Percentiles rank a stretch among this genome's conserved stretches.
These are phyloP conservation scores for Salix dunnii DNA, from an alignment of 345 rosid genomes.

Conservation along the genomic window DNA sequence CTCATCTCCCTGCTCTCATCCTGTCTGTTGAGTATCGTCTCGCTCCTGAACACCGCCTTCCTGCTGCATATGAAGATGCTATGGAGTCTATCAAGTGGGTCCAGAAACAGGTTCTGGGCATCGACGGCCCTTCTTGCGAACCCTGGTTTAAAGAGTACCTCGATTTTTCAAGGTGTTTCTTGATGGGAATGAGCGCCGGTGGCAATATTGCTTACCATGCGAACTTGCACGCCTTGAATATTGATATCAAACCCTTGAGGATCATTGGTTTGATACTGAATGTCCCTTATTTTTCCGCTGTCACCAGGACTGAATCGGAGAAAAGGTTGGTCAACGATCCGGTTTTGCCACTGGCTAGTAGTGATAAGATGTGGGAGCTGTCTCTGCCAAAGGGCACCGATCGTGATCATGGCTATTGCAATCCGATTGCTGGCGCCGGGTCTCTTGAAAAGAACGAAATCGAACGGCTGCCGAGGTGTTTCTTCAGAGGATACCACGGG, in stretches of 20 bases:
- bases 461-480: constrained; percentile 47
- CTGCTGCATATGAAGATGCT: constrained; percentile 87
- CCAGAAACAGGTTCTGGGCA: constrained; percentile 45
- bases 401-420: constrained; percentile 72
- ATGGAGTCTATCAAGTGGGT: constrained; percentile 66
- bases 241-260: constrained; percentile 44
- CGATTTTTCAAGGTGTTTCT: constrained; percentile 54
- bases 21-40: constrained; percentile 84
- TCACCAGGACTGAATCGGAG: constrained; percentile 59
- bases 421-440: constrained; percentile 36
- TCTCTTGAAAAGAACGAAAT: constrained; percentile 31
- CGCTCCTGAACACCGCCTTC: constrained; percentile 87
- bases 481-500: constrained; percentile 53
- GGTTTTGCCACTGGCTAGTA: constrained; percentile 47
- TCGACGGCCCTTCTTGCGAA: constrained; percentile 35
- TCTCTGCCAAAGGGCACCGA: constrained; percentile 58
- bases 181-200: constrained; percentile 73
- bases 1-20: constrained; percentile 45
- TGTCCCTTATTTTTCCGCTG: constrained; percentile 66
- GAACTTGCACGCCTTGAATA: constrained; percentile 41
- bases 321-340: constrained; percentile 40
- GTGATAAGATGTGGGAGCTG: constrained; percentile 62
- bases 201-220: constrained; percentile 70
- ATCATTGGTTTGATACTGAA: constrained; percentile 64
- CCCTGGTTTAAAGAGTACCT: constrained; percentile 58